Conservation (phyloP, 352 stramenopile genomes). For the Pythium oligandrum region DNA sequence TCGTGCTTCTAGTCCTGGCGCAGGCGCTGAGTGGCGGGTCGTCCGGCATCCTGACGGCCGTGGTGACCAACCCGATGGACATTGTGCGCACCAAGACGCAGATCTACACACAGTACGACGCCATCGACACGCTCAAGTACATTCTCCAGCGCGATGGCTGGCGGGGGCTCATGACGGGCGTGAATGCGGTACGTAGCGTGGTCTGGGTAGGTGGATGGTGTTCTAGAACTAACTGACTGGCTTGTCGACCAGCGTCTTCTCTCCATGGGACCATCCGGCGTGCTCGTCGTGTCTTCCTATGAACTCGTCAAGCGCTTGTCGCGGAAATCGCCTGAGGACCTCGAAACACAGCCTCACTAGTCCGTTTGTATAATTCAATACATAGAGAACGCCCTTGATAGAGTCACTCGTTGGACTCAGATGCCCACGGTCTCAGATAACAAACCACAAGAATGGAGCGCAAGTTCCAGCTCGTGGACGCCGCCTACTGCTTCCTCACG, state of each 20-base stretch:
- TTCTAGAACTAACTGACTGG: background rate
- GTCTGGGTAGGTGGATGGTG: background rate
- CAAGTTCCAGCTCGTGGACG: constrained; percentile 68
- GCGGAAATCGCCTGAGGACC: constrained; percentile 42
- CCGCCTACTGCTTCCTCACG: constrained; percentile 60
- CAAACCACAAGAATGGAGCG: constrained; percentile 8
- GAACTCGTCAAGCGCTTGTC: constrained; percentile 88
- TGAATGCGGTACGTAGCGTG: constrained; percentile 54
- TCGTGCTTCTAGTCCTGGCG: constrained; percentile 39
- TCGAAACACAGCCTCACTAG: constrained; percentile 1
- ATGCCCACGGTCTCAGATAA: no score
- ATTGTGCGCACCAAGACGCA: constrained; percentile 84
- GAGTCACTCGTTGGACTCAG: no score
- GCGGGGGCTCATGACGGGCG: constrained; percentile 75
- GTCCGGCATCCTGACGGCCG: constrained; percentile 71
- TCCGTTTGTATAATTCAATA: background rate
- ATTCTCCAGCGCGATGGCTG: constrained; percentile 70
- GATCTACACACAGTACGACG: constrained; percentile 81
- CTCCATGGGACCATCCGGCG: constrained; percentile 75
- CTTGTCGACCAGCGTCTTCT: constrained; percentile 55
- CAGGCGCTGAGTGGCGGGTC: constrained; percentile 74
- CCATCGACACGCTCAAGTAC: constrained; percentile 80
- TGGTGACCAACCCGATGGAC: constrained; percentile 87
- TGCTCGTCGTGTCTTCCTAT: constrained; percentile 86
- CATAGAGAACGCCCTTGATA: no score